These are phyloP conservation scores for Phaseolus coccineus DNA, from an alignment of 331 rosid species.

Conservation along the genomic window DNA sequence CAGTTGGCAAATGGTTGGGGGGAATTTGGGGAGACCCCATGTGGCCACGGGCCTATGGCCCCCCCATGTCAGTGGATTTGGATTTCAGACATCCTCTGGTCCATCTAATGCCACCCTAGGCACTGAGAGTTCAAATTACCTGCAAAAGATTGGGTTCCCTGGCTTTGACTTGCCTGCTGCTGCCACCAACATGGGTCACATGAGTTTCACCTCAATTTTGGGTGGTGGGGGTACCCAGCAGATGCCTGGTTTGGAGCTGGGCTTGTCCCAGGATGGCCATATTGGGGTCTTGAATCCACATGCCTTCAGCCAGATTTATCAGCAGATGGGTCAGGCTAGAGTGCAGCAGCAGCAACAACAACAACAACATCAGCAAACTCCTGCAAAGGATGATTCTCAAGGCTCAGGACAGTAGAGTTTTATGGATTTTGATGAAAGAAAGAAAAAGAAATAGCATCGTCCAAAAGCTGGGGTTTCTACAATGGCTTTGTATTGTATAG, in stretches of 20 bases:
- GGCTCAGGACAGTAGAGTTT: constrained; percentile 73
- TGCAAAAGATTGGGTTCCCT: constrained; percentile 83
- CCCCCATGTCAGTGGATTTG: constrained; percentile 69
- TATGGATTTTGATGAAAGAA: constrained; percentile 46
- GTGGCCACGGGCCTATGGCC: constrained; percentile 80
- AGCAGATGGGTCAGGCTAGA: constrained; percentile 85
- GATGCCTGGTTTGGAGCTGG: constrained; percentile 92
- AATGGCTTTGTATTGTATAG: constrained; percentile 60
- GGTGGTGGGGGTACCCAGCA: constrained; percentile 73
- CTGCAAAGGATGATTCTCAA: constrained; percentile 94
- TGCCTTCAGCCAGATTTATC: constrained; percentile 85
- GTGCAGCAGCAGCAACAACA: constrained; percentile 54
- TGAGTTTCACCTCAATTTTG: constrained; percentile 95
- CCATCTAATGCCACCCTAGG: constrained; percentile 60
- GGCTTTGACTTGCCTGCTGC: constrained; percentile 77
- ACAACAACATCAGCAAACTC: constrained; percentile 51
- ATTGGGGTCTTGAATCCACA: constrained; percentile 90
- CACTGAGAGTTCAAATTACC: constrained; percentile 70
- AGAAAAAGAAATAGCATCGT: constrained; percentile 48
- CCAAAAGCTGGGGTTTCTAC: constrained; percentile 57
- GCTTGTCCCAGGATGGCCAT: constrained; percentile 91
- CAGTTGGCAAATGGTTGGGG: constrained; percentile 74
- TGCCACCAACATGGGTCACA: constrained; percentile 69
- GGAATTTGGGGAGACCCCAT: constrained; percentile 83
- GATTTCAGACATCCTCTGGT: constrained; percentile 63